These are phyloP conservation scores for Darksidea phi DNA, from an alignment of 495 filamentous ascomycete genomes.

Conservation along the genomic window DNA sequence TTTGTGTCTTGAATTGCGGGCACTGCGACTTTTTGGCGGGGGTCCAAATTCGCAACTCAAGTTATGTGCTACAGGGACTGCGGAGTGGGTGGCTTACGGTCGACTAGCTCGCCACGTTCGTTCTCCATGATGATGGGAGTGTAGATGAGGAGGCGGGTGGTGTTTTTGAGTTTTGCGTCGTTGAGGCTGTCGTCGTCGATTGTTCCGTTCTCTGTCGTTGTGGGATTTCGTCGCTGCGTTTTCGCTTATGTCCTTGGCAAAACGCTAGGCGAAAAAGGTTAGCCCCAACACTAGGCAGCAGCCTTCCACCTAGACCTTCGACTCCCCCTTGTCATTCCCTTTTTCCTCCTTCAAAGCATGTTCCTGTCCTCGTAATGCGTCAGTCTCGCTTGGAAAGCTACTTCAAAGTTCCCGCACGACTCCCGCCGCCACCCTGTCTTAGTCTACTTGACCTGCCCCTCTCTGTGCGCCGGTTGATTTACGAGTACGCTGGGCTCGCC, in stretches of 20 bases:
- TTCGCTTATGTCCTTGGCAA: not conserved
- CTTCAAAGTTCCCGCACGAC: too few relatives aligned
- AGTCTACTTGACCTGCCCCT: too few relatives aligned
- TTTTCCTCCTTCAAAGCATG: too few relatives aligned
- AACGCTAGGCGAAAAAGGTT: too few relatives aligned
- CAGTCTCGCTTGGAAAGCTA: too few relatives aligned
- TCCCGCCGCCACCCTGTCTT: too few relatives aligned
- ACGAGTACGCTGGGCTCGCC: too few relatives aligned
- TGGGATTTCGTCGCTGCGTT: not conserved
- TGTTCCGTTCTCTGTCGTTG: not conserved
- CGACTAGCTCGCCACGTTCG: constrained; percentile 97
- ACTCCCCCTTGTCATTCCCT: too few relatives aligned
- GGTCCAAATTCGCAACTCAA: not conserved
- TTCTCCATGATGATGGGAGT: constrained; percentile 68
- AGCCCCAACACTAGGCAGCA: too few relatives aligned
- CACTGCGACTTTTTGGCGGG: not conserved
- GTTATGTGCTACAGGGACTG: not conserved
- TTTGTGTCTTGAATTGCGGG: not conserved
- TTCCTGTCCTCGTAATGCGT: too few relatives aligned
- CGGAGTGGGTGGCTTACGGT: constrained; percentile 63
- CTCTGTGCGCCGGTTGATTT: too few relatives aligned
- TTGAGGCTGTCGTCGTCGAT: constrained; percentile 6
- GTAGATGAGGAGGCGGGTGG: constrained; percentile 4
- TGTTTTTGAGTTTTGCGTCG: constrained; percentile 2
- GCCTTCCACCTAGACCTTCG: too few relatives aligned